Evolutionary conservation across 75 land plant species (phyloP), one percentile per base, ranked within the genome.

Genomic region (Adiantum capillusveneris): DNA sequence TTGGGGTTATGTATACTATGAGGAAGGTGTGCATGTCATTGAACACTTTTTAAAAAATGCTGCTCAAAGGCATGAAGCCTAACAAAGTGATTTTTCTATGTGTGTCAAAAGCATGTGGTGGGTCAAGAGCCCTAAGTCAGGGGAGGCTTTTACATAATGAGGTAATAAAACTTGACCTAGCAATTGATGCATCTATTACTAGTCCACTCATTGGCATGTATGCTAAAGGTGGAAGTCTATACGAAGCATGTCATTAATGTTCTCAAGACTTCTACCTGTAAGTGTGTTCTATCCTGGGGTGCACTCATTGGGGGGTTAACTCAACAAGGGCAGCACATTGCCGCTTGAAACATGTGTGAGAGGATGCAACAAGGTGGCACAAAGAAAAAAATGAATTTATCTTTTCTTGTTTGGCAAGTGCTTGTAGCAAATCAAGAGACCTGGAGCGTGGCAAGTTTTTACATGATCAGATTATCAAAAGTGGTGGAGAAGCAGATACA

Each of bases 91-190:
- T 84, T 1, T 55, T 84, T 16, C 74, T 81, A 9, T 81, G 82
- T 57, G 72, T 87, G 28, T 66, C 76, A 7, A 81, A 81, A 68
- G 84, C 87, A 7, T 87, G 92, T 63, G 79, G 82, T 3, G 71
- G 52, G 45, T 56, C 79, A 39, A 21, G 46, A 41, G 75, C 73
- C 27, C 37, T 79, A 28, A 60, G 29, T 31, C 77, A 76, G 54
- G 92, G 87, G 11, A 22, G 7, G 68, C 78, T 75, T 29, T 60
- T 79, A 51, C 92, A 87, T 53, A 69, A 6, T 21, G 18, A 18
- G 50, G 22, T 46, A 18, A 46, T 46, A 21, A 17, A 21, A 18
- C 18, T 46, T 3, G 17, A 46, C 50, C 13, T 48, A 29, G 30
- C 5, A 12, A 22, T 3, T 24, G 60, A 63, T 52, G 24, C 26